Percentiles rank a stretch among this genome's conserved stretches.
These are phyloP conservation scores for Leccinum rimulosum DNA, from an alignment of 768 basidiomycete genomes.

Conservation along the genomic window DNA sequence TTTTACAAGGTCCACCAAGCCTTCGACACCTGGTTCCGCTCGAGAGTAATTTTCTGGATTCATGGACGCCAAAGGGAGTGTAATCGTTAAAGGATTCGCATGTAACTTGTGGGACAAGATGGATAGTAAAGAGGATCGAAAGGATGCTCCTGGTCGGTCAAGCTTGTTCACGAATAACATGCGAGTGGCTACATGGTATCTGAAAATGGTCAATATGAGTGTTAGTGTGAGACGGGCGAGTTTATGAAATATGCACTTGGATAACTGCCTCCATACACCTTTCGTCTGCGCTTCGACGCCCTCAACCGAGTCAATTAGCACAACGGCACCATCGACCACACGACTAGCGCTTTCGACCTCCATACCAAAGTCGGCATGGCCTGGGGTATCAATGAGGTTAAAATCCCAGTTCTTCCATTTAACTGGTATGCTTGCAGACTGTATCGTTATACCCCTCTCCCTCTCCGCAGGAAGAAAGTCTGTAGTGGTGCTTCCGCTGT, in stretches of 20 bases:
- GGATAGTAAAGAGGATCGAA: slow-evolving; percentile 68
- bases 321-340: slow-evolving; percentile 85
- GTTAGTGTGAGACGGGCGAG: not conserved
- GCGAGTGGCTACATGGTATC: slow-evolving; percentile 76
- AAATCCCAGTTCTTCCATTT: slow-evolving; percentile 82
- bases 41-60: slow-evolving; percentile 58
- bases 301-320: slow-evolving; percentile 87
- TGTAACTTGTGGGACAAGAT: slow-evolving; percentile 74
- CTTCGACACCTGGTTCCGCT: slow-evolving; percentile 83
- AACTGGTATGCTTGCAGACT: slow-evolving; percentile 88
- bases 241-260: slow-evolving; percentile 55
- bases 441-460: slow-evolving; percentile 89
- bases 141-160: slow-evolving; percentile 83
- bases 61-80: slow-evolving; percentile 79
- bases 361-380: slow-evolving; percentile 96
- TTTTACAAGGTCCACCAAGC: slow-evolving; percentile 77
- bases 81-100: slow-evolving; percentile 64
- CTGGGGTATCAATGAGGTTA: slow-evolving; percentile 89
- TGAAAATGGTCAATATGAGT: slow-evolving; percentile 28
- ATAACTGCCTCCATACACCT: slow-evolving; percentile 84
- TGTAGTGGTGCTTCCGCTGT: slow-evolving; percentile 87
- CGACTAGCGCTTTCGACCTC: slow-evolving; percentile 92
- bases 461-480: slow-evolving; percentile 89
- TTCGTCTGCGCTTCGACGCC: slow-evolving; percentile 90
- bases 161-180: slow-evolving; percentile 87